Conservation (phyloP, 257 asterid species). For the Plantago ovata region DNA sequence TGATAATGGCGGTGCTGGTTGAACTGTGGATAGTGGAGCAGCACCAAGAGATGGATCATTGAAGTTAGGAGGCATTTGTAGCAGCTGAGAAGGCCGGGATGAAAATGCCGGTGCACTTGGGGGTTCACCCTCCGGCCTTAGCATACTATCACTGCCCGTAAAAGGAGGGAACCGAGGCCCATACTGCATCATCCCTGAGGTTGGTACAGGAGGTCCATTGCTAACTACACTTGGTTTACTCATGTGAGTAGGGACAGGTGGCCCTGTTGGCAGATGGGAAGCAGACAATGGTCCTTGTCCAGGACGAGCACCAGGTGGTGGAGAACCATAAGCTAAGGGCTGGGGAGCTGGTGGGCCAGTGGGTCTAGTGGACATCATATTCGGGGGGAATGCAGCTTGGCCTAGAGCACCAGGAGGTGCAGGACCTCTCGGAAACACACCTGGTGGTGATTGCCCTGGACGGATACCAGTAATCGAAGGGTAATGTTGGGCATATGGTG, state of each 20-base stretch:
- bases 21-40: constrained; percentile 48
- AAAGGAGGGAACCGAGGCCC: constrained; percentile 66
- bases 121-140: constrained; percentile 55
- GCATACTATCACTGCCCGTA: constrained; percentile 31
- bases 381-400: constrained; percentile 48
- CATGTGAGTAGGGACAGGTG: constrained; percentile 36
- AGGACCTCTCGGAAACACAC: constrained; percentile 58
- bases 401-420: constrained; percentile 51
- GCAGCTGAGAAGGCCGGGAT: constrained; percentile 40
- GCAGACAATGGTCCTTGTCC: constrained; percentile 45
- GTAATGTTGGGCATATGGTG: constrained; percentile 74
- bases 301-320: constrained; percentile 57
- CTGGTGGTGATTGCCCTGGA: constrained; percentile 82
- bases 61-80: constrained; percentile 57
- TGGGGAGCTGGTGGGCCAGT: constrained; percentile 60
- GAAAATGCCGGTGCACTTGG: constrained; percentile 44
- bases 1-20: constrained; percentile 60
- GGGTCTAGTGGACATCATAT: constrained; percentile 45
- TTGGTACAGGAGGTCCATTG: constrained; percentile 65
- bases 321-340: constrained; percentile 68
- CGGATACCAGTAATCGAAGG: constrained; percentile 59
- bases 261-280: constrained; percentile 41
- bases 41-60: constrained; percentile 68
- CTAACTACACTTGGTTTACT: constrained; percentile 38
- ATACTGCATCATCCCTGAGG: constrained; percentile 42